Percentiles rank a stretch among this genome's conserved stretches.
Evolutionary conservation across 108 stramenopile genomes (phyloP).

Genomic region (Thalassiosira profunda): DNA sequence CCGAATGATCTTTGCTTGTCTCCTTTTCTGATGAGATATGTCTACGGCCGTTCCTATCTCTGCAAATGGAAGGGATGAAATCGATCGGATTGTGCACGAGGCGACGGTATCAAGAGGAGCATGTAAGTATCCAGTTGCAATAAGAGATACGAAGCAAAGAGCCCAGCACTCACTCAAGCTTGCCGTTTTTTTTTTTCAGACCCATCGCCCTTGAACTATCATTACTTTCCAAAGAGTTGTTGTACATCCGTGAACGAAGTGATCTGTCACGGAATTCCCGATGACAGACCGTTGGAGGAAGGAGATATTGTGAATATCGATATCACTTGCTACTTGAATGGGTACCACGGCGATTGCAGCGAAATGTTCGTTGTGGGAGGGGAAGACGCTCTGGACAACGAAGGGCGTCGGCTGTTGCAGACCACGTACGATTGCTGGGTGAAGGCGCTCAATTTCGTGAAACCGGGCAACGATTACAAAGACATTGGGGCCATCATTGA

Average conservation of each 20-base stretch:
- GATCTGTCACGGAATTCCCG: conserved; percentile 99
- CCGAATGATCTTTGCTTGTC: too few species aligned
- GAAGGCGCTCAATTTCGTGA: conserved; percentile 67
- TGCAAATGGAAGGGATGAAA: conserved; percentile 95
- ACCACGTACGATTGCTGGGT: conserved; percentile 93
- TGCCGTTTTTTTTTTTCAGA: conserved; percentile 57
- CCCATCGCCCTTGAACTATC: conserved; percentile 98
- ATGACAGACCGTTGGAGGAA: conserved; percentile 77
- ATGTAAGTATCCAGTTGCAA: neutral
- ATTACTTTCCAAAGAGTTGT: conserved; percentile 97
- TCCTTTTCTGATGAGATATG: conserved; percentile 60
- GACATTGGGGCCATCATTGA: conserved; percentile 95
- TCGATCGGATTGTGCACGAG: conserved; percentile 94
- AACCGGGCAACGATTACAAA: conserved; percentile 91
- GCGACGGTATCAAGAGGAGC: conserved; percentile 53
- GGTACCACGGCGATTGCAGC: conserved; percentile 98
- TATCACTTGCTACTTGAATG: conserved; percentile 92
- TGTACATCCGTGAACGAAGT: conserved; percentile 99
- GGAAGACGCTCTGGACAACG: conserved; percentile 62
- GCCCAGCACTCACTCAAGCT: neutral
- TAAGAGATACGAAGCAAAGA: neutral
- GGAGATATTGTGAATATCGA: conserved; percentile 98
- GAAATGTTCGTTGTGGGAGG: conserved; percentile 98
- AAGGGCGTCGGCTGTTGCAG: conserved; percentile 72
- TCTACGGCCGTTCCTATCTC: conserved; percentile 41